Percentiles rank a stretch among this genome's conserved stretches.
Evolutionary conservation across 2,329 filamentous ascomycete genomes (phyloP).

Genomic region (Botryosphaeria dothidea): DNA sequence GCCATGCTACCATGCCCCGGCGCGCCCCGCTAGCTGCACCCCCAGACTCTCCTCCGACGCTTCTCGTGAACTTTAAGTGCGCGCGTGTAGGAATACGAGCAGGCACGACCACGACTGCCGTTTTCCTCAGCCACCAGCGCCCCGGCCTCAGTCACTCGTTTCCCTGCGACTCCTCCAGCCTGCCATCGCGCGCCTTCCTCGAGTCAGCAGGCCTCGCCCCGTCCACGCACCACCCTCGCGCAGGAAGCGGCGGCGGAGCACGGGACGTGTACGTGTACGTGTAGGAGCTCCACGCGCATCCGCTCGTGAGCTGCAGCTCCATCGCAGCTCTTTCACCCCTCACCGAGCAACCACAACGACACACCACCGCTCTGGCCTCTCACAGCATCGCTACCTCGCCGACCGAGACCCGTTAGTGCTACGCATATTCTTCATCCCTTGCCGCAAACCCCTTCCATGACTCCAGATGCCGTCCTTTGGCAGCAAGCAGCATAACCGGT

Average conservation of each 20-base stretch:
- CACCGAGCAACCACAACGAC: not conserved
- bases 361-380: not conserved
- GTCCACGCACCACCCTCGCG: slow-evolving; percentile 1
- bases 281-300: slow-evolving; percentile 2
- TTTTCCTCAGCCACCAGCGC: slow-evolving; percentile 1
- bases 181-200: not conserved
- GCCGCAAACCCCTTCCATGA: slow-evolving; percentile 15
- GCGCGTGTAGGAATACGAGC: slow-evolving; percentile 1
- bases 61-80: not conserved
- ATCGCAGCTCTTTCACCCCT: not conserved
- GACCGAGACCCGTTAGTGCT: slow-evolving; percentile 8
- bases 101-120: not conserved
- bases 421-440: slow-evolving; percentile 18
- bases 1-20: slow-evolving; percentile 2
- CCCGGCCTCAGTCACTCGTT: not conserved
- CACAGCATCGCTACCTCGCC: slow-evolving; percentile 13
- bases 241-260: slow-evolving; percentile 12
- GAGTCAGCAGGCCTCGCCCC: slow-evolving; percentile 5
- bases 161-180: not conserved
- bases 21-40: slow-evolving; percentile 2
- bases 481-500: slow-evolving; percentile 47
- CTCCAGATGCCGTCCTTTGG: slow-evolving; percentile 19
- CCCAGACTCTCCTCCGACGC: not conserved
- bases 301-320: not conserved
- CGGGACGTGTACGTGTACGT: not conserved